Conservation (phyloP, 2,329 filamentous ascomycete species). For the Scedosporium boydii region DNA sequence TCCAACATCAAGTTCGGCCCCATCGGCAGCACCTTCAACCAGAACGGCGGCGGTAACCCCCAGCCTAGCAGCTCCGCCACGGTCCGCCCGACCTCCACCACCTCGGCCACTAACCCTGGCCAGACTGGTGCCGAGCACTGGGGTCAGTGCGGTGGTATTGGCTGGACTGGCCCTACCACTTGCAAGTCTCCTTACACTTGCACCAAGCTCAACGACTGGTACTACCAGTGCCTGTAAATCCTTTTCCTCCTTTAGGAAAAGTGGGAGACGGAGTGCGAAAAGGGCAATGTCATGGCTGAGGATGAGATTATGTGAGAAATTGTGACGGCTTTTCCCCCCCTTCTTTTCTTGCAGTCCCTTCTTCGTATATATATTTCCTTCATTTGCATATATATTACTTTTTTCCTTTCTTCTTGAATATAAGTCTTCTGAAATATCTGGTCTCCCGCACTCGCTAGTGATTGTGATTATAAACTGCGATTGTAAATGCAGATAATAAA, state of each 20-base stretch:
- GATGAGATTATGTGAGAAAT: not conserved
- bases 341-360: not conserved
- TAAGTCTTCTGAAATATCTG: not conserved
- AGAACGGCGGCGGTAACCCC: not conserved
- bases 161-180: conserved; percentile 12
- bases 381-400: not conserved
- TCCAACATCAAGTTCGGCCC: conserved; percentile 51
- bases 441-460: not conserved
- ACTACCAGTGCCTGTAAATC: conserved; percentile 14
- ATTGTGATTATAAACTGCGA: too few species aligned
- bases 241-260: not conserved
- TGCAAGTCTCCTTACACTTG: conserved; percentile 12
- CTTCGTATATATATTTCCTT: not conserved
- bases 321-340: not conserved
- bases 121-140: conserved; percentile 9
- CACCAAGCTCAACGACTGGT: conserved; percentile 12
- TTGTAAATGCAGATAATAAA: too few species aligned
- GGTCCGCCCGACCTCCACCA: not conserved
- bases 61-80: not conserved
- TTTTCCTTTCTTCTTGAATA: not conserved
- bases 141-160: conserved; percentile 14
- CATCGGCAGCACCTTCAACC: conserved; percentile 41
- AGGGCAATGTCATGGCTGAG: not conserved
- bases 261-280: not conserved
- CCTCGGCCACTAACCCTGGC: not conserved